phyloP scores from a whole-genome alignment of 345 rosid genomes.

The Moricandia arvensis region DNA sequence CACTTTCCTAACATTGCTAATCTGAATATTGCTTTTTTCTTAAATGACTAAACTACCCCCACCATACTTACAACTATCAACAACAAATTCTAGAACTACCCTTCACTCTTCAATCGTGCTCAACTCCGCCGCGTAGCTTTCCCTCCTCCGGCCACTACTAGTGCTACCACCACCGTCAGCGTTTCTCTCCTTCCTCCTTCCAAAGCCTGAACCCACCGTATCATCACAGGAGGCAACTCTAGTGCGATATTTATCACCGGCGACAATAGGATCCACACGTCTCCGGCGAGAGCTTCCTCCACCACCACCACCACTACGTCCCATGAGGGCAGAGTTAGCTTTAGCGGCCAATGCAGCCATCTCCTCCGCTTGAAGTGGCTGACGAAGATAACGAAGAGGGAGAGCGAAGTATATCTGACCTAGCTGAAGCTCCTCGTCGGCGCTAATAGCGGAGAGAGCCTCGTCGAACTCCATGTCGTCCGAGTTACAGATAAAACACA shows the following conservation, averaged over 20 bases:
- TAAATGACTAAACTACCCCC: slow-evolving; percentile 24
- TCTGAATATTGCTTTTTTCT: slow-evolving; percentile 12
- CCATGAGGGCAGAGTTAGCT: slow-evolving; percentile 79
- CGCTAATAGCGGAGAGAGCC: slow-evolving; percentile 57
- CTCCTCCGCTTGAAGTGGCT: slow-evolving; percentile 70
- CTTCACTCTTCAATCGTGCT: slow-evolving; percentile 66
- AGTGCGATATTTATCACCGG: slow-evolving; percentile 28
- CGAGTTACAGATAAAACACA: slow-evolving; percentile 82
- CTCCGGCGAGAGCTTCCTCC: slow-evolving; percentile 25
- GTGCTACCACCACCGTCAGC: slow-evolving; percentile 27
- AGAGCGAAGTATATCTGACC: slow-evolving; percentile 89
- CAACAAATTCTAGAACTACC: slow-evolving; percentile 21
- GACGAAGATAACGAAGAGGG: slow-evolving; percentile 60
- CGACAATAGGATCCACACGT: slow-evolving; percentile 32
- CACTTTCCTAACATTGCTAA: slow-evolving; percentile 28
- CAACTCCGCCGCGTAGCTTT: slow-evolving; percentile 56
- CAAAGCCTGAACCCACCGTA: slow-evolving; percentile 23
- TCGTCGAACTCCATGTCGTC: slow-evolving; percentile 96
- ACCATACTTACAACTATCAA: slow-evolving; percentile 27
- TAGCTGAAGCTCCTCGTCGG: slow-evolving; percentile 73
- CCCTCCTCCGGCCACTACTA: slow-evolving; percentile 41
- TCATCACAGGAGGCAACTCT: slow-evolving; percentile 24
- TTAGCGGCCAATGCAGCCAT: slow-evolving; percentile 99
- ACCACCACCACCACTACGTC: slow-evolving; percentile 10
- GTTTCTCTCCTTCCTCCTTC: slow-evolving; percentile 27